phyloP scores from a whole-genome alignment of 768 basidiomycete genomes.

The Phaeolepiota aurea region DNA sequence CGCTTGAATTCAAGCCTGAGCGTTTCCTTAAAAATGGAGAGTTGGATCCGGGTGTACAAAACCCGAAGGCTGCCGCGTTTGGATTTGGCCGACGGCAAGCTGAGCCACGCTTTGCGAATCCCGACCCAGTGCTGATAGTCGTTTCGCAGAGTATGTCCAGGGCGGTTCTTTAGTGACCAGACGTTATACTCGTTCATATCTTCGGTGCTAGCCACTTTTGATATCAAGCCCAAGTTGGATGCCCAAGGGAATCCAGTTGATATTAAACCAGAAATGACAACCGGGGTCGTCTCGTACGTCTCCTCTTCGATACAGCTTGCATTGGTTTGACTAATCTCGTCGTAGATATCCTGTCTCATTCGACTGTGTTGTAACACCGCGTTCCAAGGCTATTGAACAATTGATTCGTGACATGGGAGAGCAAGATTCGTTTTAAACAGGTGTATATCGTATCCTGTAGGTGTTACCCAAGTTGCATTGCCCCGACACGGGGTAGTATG shows the following conservation, averaged over 20 bases:
- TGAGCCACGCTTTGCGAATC: neutral
- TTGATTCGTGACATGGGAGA: neutral
- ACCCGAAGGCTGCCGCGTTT: slow-evolving; percentile 8
- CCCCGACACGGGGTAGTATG: too few species aligned
- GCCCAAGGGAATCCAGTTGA: slow-evolving; percentile 12
- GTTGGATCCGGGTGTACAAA: slow-evolving; percentile 8
- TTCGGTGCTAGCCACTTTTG: slow-evolving; percentile 15
- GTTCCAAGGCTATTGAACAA: neutral
- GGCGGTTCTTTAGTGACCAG: slow-evolving; percentile 12
- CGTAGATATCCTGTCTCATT: slow-evolving; percentile 1
- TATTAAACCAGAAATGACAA: slow-evolving; percentile 6
- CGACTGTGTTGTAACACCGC: slow-evolving; percentile 1
- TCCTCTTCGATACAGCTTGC: neutral
- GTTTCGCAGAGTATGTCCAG: slow-evolving; percentile 9
- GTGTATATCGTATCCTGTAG: too few species aligned
- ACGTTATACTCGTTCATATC: slow-evolving; percentile 16
- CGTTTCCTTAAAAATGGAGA: slow-evolving; percentile 21
- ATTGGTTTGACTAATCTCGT: neutral
- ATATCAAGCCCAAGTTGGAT: slow-evolving; percentile 16
- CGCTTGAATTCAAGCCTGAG: slow-evolving; percentile 26
- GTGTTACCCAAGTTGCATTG: too few species aligned
- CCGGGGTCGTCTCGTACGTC: slow-evolving; percentile 5
- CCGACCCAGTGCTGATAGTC: neutral
- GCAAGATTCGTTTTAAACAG: too few species aligned
- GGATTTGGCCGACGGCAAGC: slow-evolving; percentile 16